phyloP scores from a whole-genome alignment of 1,284 basidiomycete species.

The Porogramme epimiltina region DNA sequence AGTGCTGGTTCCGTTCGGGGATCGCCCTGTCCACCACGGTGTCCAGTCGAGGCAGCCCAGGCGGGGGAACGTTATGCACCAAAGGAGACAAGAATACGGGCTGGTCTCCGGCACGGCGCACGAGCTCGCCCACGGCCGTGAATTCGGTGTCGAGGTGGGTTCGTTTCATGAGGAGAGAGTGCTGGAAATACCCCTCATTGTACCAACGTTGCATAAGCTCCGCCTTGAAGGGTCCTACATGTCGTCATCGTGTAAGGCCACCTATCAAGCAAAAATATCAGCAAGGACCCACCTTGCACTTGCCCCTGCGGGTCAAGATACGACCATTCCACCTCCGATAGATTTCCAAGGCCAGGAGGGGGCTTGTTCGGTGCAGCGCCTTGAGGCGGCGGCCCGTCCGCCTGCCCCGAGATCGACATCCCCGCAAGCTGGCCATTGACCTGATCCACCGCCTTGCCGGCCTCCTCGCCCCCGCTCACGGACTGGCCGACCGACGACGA shows the following conservation, averaged over 20 bases:
- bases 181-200: constrained; percentile 88
- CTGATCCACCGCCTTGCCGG: neutral
- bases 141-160: constrained; percentile 66
- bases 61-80: constrained; percentile 44
- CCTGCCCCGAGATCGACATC: constrained; percentile 12
- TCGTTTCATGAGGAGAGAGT: constrained; percentile 84
- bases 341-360: constrained; percentile 53
- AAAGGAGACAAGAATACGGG: constrained; percentile 67
- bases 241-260: constrained; percentile 7
- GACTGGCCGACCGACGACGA: neutral
- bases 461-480: neutral
- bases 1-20: constrained; percentile 40
- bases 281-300: constrained; percentile 70
- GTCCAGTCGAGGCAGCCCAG: constrained; percentile 54
- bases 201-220: constrained; percentile 97
- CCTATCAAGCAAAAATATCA: neutral
- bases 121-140: constrained; percentile 62
- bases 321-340: constrained; percentile 82
- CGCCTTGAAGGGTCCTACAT: constrained; percentile 85
- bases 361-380: constrained; percentile 16
- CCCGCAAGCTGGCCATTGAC: constrained; percentile 9
- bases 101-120: constrained; percentile 49
- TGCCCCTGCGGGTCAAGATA: constrained; percentile 91
- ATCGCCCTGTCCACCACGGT: constrained; percentile 42
- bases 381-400: neutral